Percentiles rank a stretch among this genome's conserved stretches.
These are phyloP conservation scores for Medicago lupulina DNA, from an alignment of 306 rosid genomes.

Conservation along the genomic window DNA sequence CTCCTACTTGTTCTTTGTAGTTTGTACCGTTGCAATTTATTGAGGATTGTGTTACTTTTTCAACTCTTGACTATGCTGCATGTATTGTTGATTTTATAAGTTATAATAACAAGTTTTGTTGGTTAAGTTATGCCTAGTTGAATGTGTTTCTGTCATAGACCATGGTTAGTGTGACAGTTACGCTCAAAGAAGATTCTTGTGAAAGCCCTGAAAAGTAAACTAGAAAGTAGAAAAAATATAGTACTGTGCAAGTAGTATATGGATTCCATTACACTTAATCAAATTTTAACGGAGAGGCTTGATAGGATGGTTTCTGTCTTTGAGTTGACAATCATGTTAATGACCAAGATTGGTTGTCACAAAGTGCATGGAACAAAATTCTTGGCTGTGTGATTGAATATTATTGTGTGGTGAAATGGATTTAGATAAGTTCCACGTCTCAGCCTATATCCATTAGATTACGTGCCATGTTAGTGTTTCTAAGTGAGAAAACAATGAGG, in stretches of 20 bases:
- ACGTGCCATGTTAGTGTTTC: constrained; percentile 1
- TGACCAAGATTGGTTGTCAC: no score
- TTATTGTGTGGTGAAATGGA: constrained; percentile 2
- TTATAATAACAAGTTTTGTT: background rate
- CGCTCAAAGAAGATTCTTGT: constrained; percentile 5
- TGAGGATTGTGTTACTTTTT: constrained; percentile 8
- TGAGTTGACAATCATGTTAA: background rate
- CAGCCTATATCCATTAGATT: constrained; percentile 18
- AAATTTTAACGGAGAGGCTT: background rate
- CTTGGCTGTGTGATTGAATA: constrained; percentile 12
- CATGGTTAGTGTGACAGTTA: background rate
- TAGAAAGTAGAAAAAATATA: background rate
- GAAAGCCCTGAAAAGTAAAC: background rate
- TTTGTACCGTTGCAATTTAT: constrained; percentile 25
- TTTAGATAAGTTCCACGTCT: constrained; percentile 32
- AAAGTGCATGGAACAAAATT: constrained; percentile 25
- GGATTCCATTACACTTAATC: background rate
- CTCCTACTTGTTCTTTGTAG: constrained; percentile 31
- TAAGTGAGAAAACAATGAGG: background rate
- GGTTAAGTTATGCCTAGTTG: background rate
- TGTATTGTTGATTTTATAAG: constrained; percentile 26
- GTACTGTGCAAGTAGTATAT: background rate
- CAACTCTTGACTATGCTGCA: constrained; percentile 12
- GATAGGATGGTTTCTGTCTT: constrained; percentile 9
- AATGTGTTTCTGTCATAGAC: constrained; percentile 21